Base-by-base conservation (phyloP, 768 basidiomycete species). In the Asterophora parasitica region DNA sequence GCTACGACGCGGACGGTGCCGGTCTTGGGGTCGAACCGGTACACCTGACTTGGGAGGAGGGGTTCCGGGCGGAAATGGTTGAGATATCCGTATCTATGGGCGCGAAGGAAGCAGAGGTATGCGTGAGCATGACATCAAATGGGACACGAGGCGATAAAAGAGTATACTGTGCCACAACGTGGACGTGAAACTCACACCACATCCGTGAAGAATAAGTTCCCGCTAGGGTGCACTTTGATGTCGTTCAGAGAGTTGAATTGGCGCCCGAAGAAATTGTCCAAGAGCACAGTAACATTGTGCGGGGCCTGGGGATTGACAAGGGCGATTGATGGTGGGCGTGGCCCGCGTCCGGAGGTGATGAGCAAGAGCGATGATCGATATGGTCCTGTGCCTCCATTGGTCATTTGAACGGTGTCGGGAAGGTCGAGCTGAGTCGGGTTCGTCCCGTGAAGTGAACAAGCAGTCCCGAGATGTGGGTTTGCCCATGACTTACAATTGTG, bases 201-300 rank as follows among this genome's bases (percentile, higher is more conserved):
- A 57, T 92, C 88, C 0, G 88, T 90, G 65, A 91, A 88, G 66
- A 85, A 88, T 1, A 90, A 55, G 32, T 77, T 77, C 31, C 81
- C 80, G 51, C 75, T 83, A 1, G 84, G 85, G 44, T 88, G 81
- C 3, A 88, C 69, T 56, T 86, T 88, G 49, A 85, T 72, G 53
- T 92, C 88, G 61, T 90, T 88, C 42, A 91, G 61, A 1, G 88
- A 88, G 64, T 86, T 89, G 67, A 89, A 92, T 54, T 88, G 87
- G 2, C 85, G 71, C 1, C 88, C 88, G 56, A 78, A 85, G 64
- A 76, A 88, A 66, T 89, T 91, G 65, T 90, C 85, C 50, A 91
- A 63, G 12, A 91, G 62, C 26, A 85, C 75, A 0, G 84, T 88
- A 3, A 76, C 66, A 46, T 88, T 85, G 64, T 81, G 72, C 0